Evolutionary conservation across 306 rosid species (phyloP).

Genomic region (Cyclanthera cordifolia): DNA sequence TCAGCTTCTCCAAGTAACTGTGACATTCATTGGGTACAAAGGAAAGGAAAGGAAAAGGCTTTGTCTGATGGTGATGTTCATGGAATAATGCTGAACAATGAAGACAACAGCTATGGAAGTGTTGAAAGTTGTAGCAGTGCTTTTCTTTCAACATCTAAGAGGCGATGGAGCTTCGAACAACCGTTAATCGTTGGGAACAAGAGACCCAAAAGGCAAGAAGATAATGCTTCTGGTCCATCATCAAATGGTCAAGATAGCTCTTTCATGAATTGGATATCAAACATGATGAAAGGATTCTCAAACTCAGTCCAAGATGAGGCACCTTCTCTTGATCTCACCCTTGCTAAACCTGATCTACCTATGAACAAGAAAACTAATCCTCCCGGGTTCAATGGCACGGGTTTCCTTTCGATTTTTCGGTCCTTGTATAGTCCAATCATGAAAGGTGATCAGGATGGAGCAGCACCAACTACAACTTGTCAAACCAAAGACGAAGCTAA

Average conservation of each 20-base stretch:
- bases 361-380: constrained; percentile 27
- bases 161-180: constrained; percentile 43
- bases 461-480: constrained; percentile 14
- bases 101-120: constrained; percentile 36
- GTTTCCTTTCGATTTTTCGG: constrained; percentile 66
- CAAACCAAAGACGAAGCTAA: constrained; percentile 33
- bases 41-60: constrained; percentile 52
- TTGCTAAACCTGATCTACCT: constrained; percentile 26
- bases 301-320: constrained; percentile 33
- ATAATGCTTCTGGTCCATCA: constrained; percentile 26
- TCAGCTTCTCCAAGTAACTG: constrained; percentile 36
- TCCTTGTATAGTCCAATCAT: constrained; percentile 43
- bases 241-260: constrained; percentile 50
- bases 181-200: constrained; percentile 36
- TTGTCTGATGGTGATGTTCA: constrained; percentile 31
- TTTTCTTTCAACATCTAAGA: constrained; percentile 29
- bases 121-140: constrained; percentile 51
- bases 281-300: constrained; percentile 53
- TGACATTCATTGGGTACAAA: constrained; percentile 21
- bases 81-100: constrained; percentile 33
- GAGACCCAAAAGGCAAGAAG: constrained; percentile 34
- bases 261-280: constrained; percentile 75
- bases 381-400: constrained; percentile 26
- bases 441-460: constrained; percentile 28
- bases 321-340: constrained; percentile 27